Evolutionary conservation across 805 yeast species (phyloP), one percentile per base, ranked within the genome.

Genomic region (Scheffersomyces stipitis): DNA sequence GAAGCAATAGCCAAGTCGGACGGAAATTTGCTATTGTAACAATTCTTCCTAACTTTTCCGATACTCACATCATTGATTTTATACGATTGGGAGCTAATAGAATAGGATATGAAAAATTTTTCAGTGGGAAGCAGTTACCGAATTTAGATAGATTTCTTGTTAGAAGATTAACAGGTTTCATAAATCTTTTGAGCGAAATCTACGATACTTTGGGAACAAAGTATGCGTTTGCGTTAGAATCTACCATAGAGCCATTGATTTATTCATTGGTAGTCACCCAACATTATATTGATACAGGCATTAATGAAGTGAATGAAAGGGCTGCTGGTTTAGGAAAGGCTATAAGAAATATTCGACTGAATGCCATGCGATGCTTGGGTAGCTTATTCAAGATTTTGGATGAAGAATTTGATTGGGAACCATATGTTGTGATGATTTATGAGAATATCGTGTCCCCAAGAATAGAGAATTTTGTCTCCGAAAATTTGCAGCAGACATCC

Each of bases 401-500:
- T 6, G 71, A 66, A 0, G 41, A 53, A 2, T 70, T 69, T 36
- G 58, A 75, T 24, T 89, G 96, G 96, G 49, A 41, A 5, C 43
- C 52, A 4, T 72, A 72, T 44, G 69, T 76, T 14, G 64, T 65
- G 10, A 48, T 60, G 2, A 75, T 93, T 9, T 83, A 76, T 51
- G 54, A 60, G 3, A 54, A 65, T 16, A 66, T 88, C 15, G 65
- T 91, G 10, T 49, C 57, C 15, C 89, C 95, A 5, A 76, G 95
- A 51, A 66, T 93, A 48, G 66, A 42, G 1, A 66, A 72, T 9
- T 91, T 91, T 58, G 83, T 83, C 3, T 73, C 64, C 28, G 96
- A 85, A 50, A 93, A 91, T 56, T 66, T 83, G 22, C 95, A 88
- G 53, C 88, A 84, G 50, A 82, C 91, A 0, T 88, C 97, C 0